phyloP scores from a whole-genome alignment of 129 eudicot species.

The Ambrosia artemisiifolia region DNA sequence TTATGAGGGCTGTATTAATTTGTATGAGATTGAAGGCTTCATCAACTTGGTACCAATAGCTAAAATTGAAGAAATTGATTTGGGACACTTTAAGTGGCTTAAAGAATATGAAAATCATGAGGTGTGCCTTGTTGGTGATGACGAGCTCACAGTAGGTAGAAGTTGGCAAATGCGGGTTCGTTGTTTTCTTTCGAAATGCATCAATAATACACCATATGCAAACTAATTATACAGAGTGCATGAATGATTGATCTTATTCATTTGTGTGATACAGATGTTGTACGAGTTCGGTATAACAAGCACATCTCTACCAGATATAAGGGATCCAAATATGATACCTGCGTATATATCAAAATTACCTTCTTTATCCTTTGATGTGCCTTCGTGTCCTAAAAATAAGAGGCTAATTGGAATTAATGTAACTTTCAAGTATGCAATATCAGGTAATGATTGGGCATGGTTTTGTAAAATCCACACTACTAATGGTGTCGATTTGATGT shows the following conservation, averaged over 20 bases:
- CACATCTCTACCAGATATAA: constrained; percentile 12
- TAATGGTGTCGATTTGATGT: constrained; percentile 21
- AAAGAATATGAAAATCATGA: constrained; percentile 17
- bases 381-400: constrained; percentile 10
- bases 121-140: constrained; percentile 24
- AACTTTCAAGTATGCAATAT: constrained; percentile 1
- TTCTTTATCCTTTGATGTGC: constrained; percentile 25
- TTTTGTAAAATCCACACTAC: constrained; percentile 8
- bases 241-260: not conserved
- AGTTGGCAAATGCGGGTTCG: constrained; percentile 11
- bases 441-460: constrained; percentile 5
- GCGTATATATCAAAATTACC: not conserved
- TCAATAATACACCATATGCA: not conserved
- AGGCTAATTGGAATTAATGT: constrained; percentile 25
- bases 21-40: constrained; percentile 24
- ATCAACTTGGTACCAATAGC: constrained; percentile 3
- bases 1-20: constrained; percentile 12
- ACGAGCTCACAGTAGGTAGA: constrained; percentile 20
- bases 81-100: constrained; percentile 27
- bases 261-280: constrained; percentile 21
- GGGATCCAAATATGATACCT: not conserved
- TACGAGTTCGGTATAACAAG: constrained; percentile 28
- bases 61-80: constrained; percentile 17
- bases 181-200: not conserved
- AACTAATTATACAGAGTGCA: not conserved